Evolutionary conservation across 2,329 filamentous ascomycete genomes (phyloP).

Genomic region (Aspergillus ochraceus): DNA sequence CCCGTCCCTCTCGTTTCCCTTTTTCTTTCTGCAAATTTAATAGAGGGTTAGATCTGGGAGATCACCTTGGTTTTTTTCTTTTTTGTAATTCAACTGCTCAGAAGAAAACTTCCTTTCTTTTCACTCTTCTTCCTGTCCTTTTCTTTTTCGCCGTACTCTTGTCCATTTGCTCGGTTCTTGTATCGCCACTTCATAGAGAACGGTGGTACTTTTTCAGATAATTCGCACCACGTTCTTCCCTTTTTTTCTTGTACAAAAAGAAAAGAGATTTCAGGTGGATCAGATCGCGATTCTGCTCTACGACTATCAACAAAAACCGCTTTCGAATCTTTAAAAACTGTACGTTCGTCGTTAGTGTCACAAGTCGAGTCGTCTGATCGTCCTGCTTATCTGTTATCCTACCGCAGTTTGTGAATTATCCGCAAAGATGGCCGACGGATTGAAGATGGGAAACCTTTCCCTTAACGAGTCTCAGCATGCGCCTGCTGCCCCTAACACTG

Average conservation of each 20-base stretch:
- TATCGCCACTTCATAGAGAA: slow-evolving; percentile 23
- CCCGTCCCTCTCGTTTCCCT: slow-evolving; percentile 13
- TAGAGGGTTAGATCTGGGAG: slow-evolving; percentile 29
- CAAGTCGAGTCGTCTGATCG: background rate
- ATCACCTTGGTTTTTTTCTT: slow-evolving; percentile 25
- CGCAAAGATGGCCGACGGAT: slow-evolving; percentile 42
- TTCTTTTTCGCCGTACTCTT: slow-evolving; percentile 28
- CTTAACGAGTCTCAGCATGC: slow-evolving; percentile 65
- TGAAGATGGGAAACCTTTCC: slow-evolving; percentile 42
- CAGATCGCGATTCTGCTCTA: slow-evolving; percentile 6
- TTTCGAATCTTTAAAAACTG: slow-evolving; percentile 7
- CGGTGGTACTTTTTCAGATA: slow-evolving; percentile 11
- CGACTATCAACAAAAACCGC: slow-evolving; percentile 5
- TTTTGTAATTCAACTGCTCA: slow-evolving; percentile 11
- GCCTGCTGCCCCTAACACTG: slow-evolving; percentile 44
- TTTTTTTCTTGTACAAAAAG: slow-evolving; percentile 23
- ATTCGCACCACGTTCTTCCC: slow-evolving; percentile 26
- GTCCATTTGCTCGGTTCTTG: slow-evolving; percentile 25
- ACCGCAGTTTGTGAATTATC: slow-evolving; percentile 15
- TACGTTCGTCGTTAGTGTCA: slow-evolving; percentile 5
- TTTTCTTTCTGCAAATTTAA: slow-evolving; percentile 24
- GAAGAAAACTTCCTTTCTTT: slow-evolving; percentile 16
- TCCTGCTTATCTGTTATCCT: slow-evolving; percentile 9
- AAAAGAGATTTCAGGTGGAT: slow-evolving; percentile 12
- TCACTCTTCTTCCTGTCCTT: slow-evolving; percentile 26